A percentile compares a stretch with the other conserved stretches of the same genome.
These are phyloP conservation scores for Dothideomycetidae sp. DNA, from an alignment of 2,329 filamentous ascomycete species.

Conservation along the genomic window DNA sequence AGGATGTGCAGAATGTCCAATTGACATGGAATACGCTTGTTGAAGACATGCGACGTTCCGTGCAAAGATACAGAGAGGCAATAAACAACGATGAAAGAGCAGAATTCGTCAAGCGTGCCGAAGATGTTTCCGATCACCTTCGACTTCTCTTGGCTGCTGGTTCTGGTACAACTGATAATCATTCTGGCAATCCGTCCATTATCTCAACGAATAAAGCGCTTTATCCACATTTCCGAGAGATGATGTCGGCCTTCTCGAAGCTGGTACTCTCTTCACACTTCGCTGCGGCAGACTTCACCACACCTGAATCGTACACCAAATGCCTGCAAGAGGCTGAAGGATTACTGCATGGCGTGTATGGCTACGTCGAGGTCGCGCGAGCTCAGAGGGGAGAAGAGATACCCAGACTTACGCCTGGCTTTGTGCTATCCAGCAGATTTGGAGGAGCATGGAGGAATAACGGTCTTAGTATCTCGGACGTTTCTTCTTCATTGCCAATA, in stretches of 20 bases:
- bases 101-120: constrained; percentile 86
- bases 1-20: constrained; percentile 66
- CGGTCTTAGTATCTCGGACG: constrained; percentile 49
- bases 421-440: constrained; percentile 68
- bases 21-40: constrained; percentile 83
- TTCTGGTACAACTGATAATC: constrained; percentile 94
- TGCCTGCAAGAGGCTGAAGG: constrained; percentile 96
- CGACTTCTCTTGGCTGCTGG: constrained; percentile 86
- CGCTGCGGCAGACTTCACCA: constrained; percentile 88
- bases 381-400: constrained; percentile 90
- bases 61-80: constrained; percentile 82
- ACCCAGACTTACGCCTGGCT: constrained; percentile 81
- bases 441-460: constrained; percentile 79
- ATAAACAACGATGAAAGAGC: constrained; percentile 70
- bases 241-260: constrained; percentile 99
- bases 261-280: constrained; percentile 96
- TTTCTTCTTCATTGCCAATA: constrained; percentile 49
- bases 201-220: constrained; percentile 96
- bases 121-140: constrained; percentile 94
- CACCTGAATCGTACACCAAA: constrained; percentile 84
- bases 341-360: constrained; percentile 83
- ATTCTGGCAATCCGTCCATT: constrained; percentile 97
- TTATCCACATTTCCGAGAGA: constrained; percentile 93
- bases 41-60: constrained; percentile 80
- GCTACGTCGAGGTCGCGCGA: constrained; percentile 87